These are phyloP conservation scores for Coemansia interrupta DNA, from an alignment of 192 early-diverging fungal genomes.

Conservation along the genomic window DNA sequence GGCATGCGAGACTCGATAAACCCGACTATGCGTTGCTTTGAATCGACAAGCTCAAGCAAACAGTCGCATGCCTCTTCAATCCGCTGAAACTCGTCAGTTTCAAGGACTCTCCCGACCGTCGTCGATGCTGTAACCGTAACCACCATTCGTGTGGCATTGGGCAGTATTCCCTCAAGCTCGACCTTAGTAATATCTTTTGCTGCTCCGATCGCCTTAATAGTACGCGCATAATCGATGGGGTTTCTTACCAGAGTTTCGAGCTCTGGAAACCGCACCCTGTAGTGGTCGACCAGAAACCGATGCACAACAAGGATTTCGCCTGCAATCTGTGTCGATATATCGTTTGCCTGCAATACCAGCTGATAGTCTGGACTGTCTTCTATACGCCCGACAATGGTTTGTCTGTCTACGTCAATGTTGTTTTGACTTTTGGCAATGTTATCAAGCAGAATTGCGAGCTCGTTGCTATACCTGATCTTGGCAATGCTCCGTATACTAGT, in stretches of 20 bases:
- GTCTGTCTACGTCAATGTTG: neutral
- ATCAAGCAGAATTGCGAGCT: conserved; percentile 60
- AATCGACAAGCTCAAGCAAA: conserved; percentile 64
- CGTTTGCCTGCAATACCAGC: conserved; percentile 82
- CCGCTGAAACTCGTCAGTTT: conserved; percentile 57
- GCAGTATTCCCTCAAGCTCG: conserved; percentile 73
- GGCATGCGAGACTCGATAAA: conserved; percentile 92
- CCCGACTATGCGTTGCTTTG: conserved; percentile 63
- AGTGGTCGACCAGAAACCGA: conserved; percentile 75
- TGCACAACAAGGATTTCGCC: conserved; percentile 86
- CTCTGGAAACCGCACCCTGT: conserved; percentile 84
- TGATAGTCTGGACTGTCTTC: conserved; percentile 84
- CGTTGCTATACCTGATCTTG: conserved; percentile 58
- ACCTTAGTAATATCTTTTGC: conserved; percentile 77
- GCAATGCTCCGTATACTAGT: conserved; percentile 65
- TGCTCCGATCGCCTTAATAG: conserved; percentile 78
- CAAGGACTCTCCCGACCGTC: conserved; percentile 66
- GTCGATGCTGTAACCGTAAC: conserved; percentile 88
- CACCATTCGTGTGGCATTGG: conserved; percentile 83
- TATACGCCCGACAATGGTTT: conserved; percentile 21
- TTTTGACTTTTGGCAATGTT: conserved; percentile 42
- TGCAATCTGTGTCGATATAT: conserved; percentile 79
- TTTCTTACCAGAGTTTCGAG: conserved; percentile 85
- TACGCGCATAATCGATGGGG: conserved; percentile 83
- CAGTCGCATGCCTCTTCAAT: conserved; percentile 77